These are phyloP conservation scores for Globisporangium nagaii DNA, from an alignment of 352 stramenopile genomes.

Conservation along the genomic window DNA sequence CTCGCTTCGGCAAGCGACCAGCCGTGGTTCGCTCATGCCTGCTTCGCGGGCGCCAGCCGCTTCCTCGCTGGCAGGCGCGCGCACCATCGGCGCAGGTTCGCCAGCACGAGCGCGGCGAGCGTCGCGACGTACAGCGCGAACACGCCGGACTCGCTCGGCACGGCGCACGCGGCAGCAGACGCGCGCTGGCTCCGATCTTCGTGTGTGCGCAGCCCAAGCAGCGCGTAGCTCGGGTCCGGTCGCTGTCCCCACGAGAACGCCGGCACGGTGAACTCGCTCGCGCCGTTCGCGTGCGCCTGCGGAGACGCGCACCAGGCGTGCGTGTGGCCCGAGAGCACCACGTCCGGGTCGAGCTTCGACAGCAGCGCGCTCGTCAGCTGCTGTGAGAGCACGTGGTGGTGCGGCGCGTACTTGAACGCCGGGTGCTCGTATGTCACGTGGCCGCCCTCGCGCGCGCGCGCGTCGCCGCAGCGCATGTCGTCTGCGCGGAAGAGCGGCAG, in stretches of 20 bases:
- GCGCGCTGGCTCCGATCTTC: not conserved
- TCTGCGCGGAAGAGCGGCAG: slow-evolving; percentile 52
- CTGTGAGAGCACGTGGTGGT: slow-evolving; percentile 67
- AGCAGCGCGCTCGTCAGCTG: slow-evolving; percentile 49
- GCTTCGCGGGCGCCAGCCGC: slow-evolving; percentile 13
- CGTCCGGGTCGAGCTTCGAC: slow-evolving; percentile 29
- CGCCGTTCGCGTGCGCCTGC: slow-evolving; percentile 17
- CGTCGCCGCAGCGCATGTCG: slow-evolving; percentile 48
- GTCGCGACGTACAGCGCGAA: slow-evolving; percentile 31
- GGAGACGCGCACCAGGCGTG: slow-evolving; percentile 59
- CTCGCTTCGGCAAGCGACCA: too few relatives aligned
- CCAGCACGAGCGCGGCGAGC: slow-evolving; percentile 10
- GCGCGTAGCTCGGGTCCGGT: slow-evolving; percentile 66
- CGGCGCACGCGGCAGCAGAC: slow-evolving; percentile 19
- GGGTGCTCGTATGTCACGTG: slow-evolving; percentile 80
- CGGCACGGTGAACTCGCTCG: slow-evolving; percentile 58
- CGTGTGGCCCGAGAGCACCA: slow-evolving; percentile 72
- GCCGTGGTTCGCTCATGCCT: too few relatives aligned
- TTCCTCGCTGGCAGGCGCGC: not conserved
- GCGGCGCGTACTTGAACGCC: slow-evolving; percentile 47
- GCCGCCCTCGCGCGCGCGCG: slow-evolving; percentile 39
- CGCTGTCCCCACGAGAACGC: slow-evolving; percentile 80
- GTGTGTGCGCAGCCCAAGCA: slow-evolving; percentile 28
- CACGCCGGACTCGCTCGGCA: slow-evolving; percentile 31
- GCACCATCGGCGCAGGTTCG: slow-evolving; percentile 7